These are phyloP conservation scores for Aspergillus ochraceoroseus DNA, from an alignment of 2,329 filamentous ascomycete species.

Conservation along the genomic window DNA sequence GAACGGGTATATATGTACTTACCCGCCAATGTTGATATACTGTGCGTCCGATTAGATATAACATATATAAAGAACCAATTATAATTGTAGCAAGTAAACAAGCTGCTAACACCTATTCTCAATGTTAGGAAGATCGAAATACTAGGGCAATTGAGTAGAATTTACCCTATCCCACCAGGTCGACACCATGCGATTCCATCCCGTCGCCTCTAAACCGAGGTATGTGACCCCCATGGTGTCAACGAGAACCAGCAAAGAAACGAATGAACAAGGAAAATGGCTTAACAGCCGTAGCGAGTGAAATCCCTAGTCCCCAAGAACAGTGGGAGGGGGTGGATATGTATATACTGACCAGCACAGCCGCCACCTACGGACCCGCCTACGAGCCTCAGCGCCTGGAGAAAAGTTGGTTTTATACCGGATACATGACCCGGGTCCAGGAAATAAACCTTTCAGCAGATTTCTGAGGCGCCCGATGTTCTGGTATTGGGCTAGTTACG, in stretches of 20 bases:
- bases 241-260: neutral
- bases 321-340: constrained; percentile 2
- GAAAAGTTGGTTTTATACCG: neutral
- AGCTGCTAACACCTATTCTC: constrained; percentile 12
- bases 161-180: constrained; percentile 20
- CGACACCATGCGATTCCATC: constrained; percentile 18
- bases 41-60: constrained; percentile 13
- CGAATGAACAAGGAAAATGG: neutral
- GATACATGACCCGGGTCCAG: constrained; percentile 1
- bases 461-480: constrained; percentile 8
- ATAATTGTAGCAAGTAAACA: constrained; percentile 17
- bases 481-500: neutral
- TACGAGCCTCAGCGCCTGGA: constrained; percentile 5
- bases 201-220: constrained; percentile 19
- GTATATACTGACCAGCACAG: constrained; percentile 1
- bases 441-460: too few relatives aligned
- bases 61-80: constrained; percentile 12
- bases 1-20: too few relatives aligned
- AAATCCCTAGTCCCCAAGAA: neutral
- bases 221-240: constrained; percentile 17
- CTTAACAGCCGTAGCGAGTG: constrained; percentile 2
- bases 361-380: neutral
- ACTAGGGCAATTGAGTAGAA: neutral
- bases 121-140: neutral
- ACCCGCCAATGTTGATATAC: constrained; percentile 13